These are phyloP conservation scores for Trichosanthes truncata DNA, from an alignment of 306 rosid species.

Conservation along the genomic window DNA sequence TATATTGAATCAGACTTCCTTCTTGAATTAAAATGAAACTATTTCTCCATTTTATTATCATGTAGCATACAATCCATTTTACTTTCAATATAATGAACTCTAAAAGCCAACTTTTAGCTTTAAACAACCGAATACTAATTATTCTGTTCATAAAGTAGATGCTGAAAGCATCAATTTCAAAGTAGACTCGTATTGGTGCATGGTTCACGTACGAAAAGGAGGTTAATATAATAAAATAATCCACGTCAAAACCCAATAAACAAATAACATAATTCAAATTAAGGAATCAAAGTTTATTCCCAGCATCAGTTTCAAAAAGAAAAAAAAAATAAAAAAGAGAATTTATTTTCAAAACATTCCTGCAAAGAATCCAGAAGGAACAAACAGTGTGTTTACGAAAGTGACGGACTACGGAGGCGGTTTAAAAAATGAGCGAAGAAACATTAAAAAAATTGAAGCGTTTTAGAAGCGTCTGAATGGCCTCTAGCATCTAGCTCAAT, in stretches of 20 bases:
- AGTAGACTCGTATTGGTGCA: neutral
- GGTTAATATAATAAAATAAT: neutral
- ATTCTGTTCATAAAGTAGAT: neutral
- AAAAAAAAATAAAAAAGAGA: neutral
- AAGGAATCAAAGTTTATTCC: conserved; percentile 12
- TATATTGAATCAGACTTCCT: too few relatives aligned
- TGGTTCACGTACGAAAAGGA: too few relatives aligned
- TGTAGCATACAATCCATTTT: too few relatives aligned
- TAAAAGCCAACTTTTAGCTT: too few relatives aligned
- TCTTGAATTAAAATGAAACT: too few relatives aligned
- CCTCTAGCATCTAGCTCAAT: neutral
- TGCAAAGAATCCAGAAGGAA: neutral
- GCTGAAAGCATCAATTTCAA: neutral
- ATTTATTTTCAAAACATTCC: neutral
- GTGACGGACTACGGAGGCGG: neutral
- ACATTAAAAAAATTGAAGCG: neutral
- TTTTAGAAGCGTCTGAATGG: neutral
- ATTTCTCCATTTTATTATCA: too few relatives aligned
- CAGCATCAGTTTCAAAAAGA: neutral
- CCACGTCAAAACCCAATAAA: neutral
- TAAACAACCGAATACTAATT: neutral
- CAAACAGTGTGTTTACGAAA: neutral
- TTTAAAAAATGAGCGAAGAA: neutral
- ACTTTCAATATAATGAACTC: too few relatives aligned
- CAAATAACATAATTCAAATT: neutral